Conservation (phyloP, 208 protist genomes). For the Acanthamoeba castellanii region DNA sequence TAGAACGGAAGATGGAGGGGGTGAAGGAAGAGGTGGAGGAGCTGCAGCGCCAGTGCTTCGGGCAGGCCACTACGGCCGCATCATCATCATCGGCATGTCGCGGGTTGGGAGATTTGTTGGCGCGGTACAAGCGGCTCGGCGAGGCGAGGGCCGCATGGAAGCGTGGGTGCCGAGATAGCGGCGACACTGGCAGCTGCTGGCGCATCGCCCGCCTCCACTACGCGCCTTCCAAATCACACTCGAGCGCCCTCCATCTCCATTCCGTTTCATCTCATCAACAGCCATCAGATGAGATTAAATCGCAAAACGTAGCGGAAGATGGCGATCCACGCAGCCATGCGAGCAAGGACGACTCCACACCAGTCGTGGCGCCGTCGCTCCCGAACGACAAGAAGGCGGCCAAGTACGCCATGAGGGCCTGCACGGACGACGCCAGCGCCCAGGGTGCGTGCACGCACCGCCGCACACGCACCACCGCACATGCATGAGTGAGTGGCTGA, state of each 20-base stretch:
- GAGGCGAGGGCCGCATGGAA: neutral
- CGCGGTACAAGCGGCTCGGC: neutral
- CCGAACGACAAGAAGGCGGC: neutral
- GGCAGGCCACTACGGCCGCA: neutral
- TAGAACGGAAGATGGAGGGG: neutral
- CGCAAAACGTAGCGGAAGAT: neutral
- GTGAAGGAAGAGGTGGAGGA: neutral
- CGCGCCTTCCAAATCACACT: neutral
- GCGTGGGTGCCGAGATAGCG: neutral
- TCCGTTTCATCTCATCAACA: neutral
- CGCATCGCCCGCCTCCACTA: neutral
- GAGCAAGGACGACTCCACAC: neutral
- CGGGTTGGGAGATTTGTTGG: neutral
- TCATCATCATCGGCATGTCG: neutral
- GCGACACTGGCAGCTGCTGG: constrained; percentile 2
- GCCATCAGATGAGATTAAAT: neutral
- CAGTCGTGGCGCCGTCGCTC: neutral
- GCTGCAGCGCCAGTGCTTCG: neutral
- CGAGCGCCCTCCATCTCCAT: neutral
- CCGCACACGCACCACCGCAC: neutral
- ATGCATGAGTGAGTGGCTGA: neutral
- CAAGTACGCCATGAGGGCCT: neutral
- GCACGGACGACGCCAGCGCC: neutral
- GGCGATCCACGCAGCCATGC: neutral
- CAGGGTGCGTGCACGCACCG: neutral